Percentiles rank a stretch among this genome's conserved stretches.
Evolutionary conservation across 805 yeast species (phyloP).

Genomic region (Ogataea dorogensis): DNA sequence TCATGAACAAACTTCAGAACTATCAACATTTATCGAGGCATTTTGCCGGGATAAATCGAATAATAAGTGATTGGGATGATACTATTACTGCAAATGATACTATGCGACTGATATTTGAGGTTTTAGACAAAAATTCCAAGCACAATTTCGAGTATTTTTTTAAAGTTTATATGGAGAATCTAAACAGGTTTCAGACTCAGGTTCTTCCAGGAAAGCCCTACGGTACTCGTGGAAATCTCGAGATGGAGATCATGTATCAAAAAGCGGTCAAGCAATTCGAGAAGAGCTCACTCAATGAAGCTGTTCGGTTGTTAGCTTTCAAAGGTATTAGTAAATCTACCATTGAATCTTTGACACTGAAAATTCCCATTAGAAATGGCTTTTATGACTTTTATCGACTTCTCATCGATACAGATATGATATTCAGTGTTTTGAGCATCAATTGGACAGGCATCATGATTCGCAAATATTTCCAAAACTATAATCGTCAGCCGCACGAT

Average conservation of each 20-base stretch:
- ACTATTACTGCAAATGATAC: conserved; percentile 60
- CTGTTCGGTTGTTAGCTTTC: conserved; percentile 40
- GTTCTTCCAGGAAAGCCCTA: conserved; percentile 24
- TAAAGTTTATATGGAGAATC: conserved; percentile 40
- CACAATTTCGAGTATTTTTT: conserved; percentile 45
- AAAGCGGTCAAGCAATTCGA: conserved; percentile 46
- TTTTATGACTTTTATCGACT: conserved; percentile 34
- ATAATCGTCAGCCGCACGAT: conserved; percentile 6
- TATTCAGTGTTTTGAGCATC: conserved; percentile 46
- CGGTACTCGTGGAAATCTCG: conserved; percentile 34
- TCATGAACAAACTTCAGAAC: conserved; percentile 19
- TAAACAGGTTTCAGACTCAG: conserved; percentile 30
- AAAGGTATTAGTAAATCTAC: conserved; percentile 36
- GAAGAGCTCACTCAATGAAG: conserved; percentile 44
- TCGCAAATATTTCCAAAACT: conserved; percentile 27
- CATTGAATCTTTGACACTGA: conserved; percentile 35
- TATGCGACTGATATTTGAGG: conserved; percentile 46
- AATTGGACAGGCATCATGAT: conserved; percentile 61
- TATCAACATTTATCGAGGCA: conserved; percentile 15
- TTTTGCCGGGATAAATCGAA: conserved; percentile 12
- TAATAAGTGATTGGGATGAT: conserved; percentile 67
- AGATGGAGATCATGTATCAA: conserved; percentile 46
- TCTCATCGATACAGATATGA: conserved; percentile 2
- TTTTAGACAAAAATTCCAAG: conserved; percentile 40
- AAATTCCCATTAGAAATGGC: conserved; percentile 41